Base-by-base conservation (phyloP, 129 eudicot species). In the Arctium lappa region DNA sequence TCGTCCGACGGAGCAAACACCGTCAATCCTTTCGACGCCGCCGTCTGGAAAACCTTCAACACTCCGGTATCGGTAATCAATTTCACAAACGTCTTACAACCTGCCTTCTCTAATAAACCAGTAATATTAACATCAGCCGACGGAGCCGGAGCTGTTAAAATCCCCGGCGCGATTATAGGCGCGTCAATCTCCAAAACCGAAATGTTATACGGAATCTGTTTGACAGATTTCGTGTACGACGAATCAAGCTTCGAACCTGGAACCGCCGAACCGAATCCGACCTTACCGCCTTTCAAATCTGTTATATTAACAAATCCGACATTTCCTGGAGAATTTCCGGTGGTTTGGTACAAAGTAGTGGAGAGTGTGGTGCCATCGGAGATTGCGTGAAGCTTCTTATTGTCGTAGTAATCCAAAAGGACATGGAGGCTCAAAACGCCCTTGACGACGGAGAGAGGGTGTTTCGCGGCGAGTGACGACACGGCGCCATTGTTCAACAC, bases 1-100 rank as follows among this genome's bases (percentile, higher is more conserved):
- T 94, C 98, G 38, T 94, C 98, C 56, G 74, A 72, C 18, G 98
- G 98, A 0, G 98, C 97, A 36, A 94, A 94, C 29, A 95, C 38
- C 37, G 99, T 93, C 77, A 95, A 69, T 0, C 97, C 98, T 12
- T 90, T 93, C 2, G 63, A 89, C 2, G 86, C 39, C 9, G 91
- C 91, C 2, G 88, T 42, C 40, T 89, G 82, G 74, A 81, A 94
- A 0, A 86, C 79, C 75, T 94, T 94, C 32, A 91, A 4, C 6
- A 94, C 98, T 2, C 98, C 97, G 7, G 89, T 88, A 1, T 75
- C 75, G 0, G 53, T 16, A 18, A 94, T 46, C 74, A 92, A n/a
- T 3, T 78, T 40, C 31, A 89, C 97, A 37, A 94, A 92, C 9
- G 96, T 91, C 75, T 85, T 85, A 60, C 88, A 85, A 32, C 88